Conservation (phyloP, 2,329 filamentous ascomycete genomes). For the Pseudogymnoascus sp. region DNA sequence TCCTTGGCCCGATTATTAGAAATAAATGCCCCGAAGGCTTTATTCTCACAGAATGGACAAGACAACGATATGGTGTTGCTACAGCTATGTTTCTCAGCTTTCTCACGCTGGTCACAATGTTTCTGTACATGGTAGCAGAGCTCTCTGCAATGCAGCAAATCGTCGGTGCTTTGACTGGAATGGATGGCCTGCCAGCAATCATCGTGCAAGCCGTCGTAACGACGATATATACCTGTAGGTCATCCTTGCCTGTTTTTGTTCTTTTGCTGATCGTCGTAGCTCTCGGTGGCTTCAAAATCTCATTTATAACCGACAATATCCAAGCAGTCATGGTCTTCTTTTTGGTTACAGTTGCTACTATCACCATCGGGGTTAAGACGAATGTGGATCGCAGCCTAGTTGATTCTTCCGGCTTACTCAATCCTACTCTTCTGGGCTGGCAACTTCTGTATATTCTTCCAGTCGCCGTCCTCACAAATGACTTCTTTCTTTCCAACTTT, state of each 20-base stretch:
- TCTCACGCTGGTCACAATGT: slow-evolving; percentile 73
- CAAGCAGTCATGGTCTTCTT: slow-evolving; percentile 73
- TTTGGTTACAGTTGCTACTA: slow-evolving; percentile 66
- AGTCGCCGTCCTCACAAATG: slow-evolving; percentile 73
- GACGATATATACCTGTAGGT: slow-evolving; percentile 73
- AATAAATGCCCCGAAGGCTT: slow-evolving; percentile 77
- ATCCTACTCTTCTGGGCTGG: slow-evolving; percentile 69
- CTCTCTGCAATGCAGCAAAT: slow-evolving; percentile 77
- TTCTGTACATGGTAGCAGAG: slow-evolving; percentile 82
- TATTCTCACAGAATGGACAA: slow-evolving; percentile 77
- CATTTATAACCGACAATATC: slow-evolving; percentile 76
- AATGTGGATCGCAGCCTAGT: slow-evolving; percentile 65
- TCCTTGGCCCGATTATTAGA: slow-evolving; percentile 69
- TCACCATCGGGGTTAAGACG: slow-evolving; percentile 70
- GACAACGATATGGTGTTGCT: slow-evolving; percentile 66
- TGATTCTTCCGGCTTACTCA: slow-evolving; percentile 60
- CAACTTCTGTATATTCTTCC: slow-evolving; percentile 81
- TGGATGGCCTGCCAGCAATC: slow-evolving; percentile 67
- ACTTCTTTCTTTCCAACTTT: slow-evolving; percentile 80
- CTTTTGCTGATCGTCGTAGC: slow-evolving; percentile 40
- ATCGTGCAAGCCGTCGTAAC: slow-evolving; percentile 74
- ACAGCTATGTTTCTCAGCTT: slow-evolving; percentile 69
- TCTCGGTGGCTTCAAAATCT: slow-evolving; percentile 75
- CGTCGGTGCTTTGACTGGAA: slow-evolving; percentile 64
- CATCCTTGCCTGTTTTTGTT: neutral